These are phyloP conservation scores for Mortierella polycephala DNA, from an alignment of 371 early-diverging fungal genomes.

Conservation along the genomic window DNA sequence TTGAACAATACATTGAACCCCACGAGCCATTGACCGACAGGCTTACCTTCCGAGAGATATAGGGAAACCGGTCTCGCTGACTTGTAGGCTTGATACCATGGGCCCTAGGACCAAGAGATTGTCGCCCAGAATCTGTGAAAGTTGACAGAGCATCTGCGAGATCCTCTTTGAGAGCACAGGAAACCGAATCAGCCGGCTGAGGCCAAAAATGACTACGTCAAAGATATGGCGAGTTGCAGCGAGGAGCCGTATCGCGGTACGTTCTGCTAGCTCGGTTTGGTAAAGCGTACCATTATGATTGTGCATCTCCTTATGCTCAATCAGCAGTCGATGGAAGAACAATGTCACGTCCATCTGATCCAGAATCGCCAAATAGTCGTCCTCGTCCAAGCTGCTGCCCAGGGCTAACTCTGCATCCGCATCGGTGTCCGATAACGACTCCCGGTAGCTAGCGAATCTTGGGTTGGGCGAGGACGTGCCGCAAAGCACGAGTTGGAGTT, in stretches of 20 bases:
- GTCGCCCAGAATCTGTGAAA: conserved; percentile 52
- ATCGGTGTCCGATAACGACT: neutral
- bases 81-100: conserved; percentile 12
- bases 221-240: conserved; percentile 25
- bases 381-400: conserved; percentile 62
- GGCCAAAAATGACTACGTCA: conserved; percentile 24
- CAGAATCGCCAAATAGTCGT: conserved; percentile 66
- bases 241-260: conserved; percentile 39
- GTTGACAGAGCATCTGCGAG: conserved; percentile 58
- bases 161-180: conserved; percentile 54
- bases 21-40: no score
- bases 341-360: conserved; percentile 70
- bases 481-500: conserved; percentile 48
- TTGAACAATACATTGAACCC: neutral
- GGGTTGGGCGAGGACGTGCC: conserved; percentile 43
- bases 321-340: conserved; percentile 52
- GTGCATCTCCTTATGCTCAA: conserved; percentile 33
- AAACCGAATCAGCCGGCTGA: conserved; percentile 17
- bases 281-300: conserved; percentile 22
- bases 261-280: conserved; percentile 46
- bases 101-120: conserved; percentile 39
- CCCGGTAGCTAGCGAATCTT: neutral
- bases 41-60: conserved; percentile 33
- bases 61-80: neutral
- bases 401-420: conserved; percentile 12